Evolutionary conservation across 331 rosid species (phyloP).

Genomic region (Quercus tomentella): DNA sequence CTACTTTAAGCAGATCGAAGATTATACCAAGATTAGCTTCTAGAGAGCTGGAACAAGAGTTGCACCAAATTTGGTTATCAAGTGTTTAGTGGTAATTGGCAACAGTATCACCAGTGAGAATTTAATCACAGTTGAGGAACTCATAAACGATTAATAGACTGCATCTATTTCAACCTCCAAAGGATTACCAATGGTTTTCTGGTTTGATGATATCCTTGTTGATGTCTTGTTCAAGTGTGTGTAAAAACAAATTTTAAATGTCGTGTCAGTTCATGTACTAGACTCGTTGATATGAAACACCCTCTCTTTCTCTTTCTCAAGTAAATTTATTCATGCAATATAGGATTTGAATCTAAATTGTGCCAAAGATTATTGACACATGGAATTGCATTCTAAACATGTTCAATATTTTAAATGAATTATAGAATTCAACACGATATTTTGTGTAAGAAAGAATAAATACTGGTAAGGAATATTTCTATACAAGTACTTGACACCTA

Average conservation of each 20-base stretch:
- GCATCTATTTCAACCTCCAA: no score
- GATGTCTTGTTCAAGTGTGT: neutral
- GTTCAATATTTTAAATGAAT: no score
- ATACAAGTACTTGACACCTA: no score
- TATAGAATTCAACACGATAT: no score
- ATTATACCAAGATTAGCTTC: neutral
- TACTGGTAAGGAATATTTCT: no score
- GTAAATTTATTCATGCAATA: no score
- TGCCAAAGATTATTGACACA: no score
- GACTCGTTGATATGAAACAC: neutral
- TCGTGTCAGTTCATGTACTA: neutral
- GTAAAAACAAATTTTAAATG: neutral
- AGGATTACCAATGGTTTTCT: neutral
- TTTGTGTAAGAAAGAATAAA: no score
- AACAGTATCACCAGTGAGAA: neutral
- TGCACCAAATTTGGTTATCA: neutral
- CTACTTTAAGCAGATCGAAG: conserved; percentile 5
- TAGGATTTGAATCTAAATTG: no score
- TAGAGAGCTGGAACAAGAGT: neutral
- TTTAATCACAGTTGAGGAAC: neutral
- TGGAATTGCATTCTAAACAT: no score
- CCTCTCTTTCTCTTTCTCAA: no score
- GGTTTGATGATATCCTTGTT: neutral
- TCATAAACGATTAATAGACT: neutral
- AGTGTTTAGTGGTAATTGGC: neutral